A percentile compares a stretch with the other conserved stretches of the same genome.
These are phyloP conservation scores for Plasmodium knowlesi DNA, from an alignment of 169 alveolate species.

Conservation along the genomic window DNA sequence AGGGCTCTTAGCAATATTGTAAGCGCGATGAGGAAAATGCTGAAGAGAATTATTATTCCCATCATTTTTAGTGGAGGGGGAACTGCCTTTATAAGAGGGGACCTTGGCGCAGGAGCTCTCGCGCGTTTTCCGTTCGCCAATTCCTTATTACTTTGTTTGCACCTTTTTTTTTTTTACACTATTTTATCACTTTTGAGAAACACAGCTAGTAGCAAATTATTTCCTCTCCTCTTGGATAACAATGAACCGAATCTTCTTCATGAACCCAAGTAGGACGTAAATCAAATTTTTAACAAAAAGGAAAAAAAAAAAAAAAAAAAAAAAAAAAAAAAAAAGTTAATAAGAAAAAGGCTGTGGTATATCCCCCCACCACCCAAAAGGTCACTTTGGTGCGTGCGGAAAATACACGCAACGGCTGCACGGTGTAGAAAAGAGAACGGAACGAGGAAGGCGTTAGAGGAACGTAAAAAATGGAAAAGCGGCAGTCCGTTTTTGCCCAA, in stretches of 20 bases:
- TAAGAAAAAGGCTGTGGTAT: not conserved
- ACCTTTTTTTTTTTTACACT: not conserved
- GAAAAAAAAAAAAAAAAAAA: not conserved
- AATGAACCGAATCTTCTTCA: not conserved
- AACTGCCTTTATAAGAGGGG: not conserved
- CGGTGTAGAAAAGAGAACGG: not conserved
- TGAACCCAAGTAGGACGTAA: not conserved
- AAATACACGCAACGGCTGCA: not conserved
- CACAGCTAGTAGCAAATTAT: not conserved
- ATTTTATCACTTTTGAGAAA: not conserved
- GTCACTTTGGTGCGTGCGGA: not conserved
- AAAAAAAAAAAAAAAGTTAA: too few relatives aligned
- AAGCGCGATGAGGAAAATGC: not conserved
- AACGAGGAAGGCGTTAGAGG: not conserved
- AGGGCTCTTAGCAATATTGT: not conserved
- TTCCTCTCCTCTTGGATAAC: not conserved
- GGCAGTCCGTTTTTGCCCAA: not conserved
- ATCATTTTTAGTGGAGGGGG: not conserved
- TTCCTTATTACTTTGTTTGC: not conserved
- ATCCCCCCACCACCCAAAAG: not conserved
- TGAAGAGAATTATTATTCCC: not conserved
- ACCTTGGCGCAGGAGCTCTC: not conserved
- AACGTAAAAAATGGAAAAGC: not conserved
- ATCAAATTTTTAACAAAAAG: not conserved
- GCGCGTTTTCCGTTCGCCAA: not conserved